These are phyloP conservation scores for Rhizophagus clarus DNA, from an alignment of 192 early-diverging fungal genomes.

Conservation along the genomic window DNA sequence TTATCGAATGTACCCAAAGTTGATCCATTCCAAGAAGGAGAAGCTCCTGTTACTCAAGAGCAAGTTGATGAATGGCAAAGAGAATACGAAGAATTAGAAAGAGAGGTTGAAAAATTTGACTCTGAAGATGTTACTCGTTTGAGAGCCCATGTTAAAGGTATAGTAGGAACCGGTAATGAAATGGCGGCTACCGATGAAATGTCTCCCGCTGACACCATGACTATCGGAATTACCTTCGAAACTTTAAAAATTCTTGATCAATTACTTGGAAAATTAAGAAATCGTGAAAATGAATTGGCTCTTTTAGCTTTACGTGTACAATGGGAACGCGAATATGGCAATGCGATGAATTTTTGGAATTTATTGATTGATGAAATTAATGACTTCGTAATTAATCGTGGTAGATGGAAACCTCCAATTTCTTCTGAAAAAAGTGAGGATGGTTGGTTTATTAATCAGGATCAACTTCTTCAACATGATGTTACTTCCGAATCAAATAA, in stretches of 20 bases:
- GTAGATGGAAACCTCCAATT: conserved; percentile 30
- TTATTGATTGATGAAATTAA: conserved; percentile 25
- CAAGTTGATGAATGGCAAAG: conserved; percentile 37
- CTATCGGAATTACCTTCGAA: conserved; percentile 48
- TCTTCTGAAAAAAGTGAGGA: conserved; percentile 3
- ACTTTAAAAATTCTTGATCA: conserved; percentile 45
- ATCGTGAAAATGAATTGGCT: conserved; percentile 38
- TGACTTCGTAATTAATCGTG: conserved; percentile 27
- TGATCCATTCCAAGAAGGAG: conserved; percentile 34
- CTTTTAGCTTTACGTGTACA: conserved; percentile 38
- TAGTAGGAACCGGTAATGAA: conserved; percentile 34
- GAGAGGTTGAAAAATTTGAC: conserved; percentile 44
- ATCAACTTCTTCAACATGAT: conserved; percentile 19
- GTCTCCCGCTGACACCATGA: conserved; percentile 50
- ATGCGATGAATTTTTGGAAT: conserved; percentile 34
- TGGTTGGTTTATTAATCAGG: conserved; percentile 12
- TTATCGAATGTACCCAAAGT: conserved; percentile 30
- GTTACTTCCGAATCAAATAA: conserved; percentile 2
- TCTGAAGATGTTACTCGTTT: conserved; percentile 47
- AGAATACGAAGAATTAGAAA: conserved; percentile 38
- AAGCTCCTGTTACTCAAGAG: conserved; percentile 25
- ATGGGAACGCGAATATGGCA: conserved; percentile 43
- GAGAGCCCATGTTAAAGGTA: conserved; percentile 45
- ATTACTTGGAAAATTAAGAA: conserved; percentile 37
- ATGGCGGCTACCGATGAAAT: conserved; percentile 34